Base-by-base conservation (phyloP, 805 yeast species). In the Kuraishia molischiana region DNA sequence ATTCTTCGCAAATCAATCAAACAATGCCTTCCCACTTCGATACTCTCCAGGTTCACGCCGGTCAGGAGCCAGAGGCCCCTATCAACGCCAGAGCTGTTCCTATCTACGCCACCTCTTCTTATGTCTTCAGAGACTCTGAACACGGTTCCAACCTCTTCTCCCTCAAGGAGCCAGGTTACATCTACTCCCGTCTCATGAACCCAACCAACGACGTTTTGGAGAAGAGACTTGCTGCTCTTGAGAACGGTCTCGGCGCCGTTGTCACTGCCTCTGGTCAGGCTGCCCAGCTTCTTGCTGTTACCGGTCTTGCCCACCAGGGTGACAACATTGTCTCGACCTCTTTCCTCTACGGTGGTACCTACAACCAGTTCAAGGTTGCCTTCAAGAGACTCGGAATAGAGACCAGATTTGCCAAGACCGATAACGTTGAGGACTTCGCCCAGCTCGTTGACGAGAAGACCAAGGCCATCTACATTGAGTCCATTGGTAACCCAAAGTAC, bases 231-330 rank as follows among this genome's bases (percentile, higher is more conserved):
- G 94, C 96, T 38, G 94, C 94, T 37, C 72, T 90, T 43, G 98
- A 90, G 64, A 81, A 83, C 41, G 98, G 97, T 54, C 79, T 78
- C 37, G 95, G 83, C 42, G 97, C 95, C 3, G 63, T 90, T 39
- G 94, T 95, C 5, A 80, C 82, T 19, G 61, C 95, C 18, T 87
- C 97, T n/a, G 98, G 98, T 44, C 96, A 89, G 64, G 90, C 97
- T 38, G 97, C 97, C 20, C 96, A 89, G 59, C 76, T 86, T 47
- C 56, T 83, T 41, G 95, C 96, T 17, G 67, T 87, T 56, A 71
- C 84, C 26, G 85, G 85, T 40, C 69, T 87, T 49, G 94, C 95
- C 29, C 86, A 82, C 48, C 59, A 75, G 39, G 97, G 97, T 50
- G 95, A 86, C 56, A 92, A 92, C 65, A 74, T 90, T 48, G 75